phyloP scores from a whole-genome alignment of 2,329 filamentous ascomycete genomes.

The Hymenoscyphus salicellus region DNA sequence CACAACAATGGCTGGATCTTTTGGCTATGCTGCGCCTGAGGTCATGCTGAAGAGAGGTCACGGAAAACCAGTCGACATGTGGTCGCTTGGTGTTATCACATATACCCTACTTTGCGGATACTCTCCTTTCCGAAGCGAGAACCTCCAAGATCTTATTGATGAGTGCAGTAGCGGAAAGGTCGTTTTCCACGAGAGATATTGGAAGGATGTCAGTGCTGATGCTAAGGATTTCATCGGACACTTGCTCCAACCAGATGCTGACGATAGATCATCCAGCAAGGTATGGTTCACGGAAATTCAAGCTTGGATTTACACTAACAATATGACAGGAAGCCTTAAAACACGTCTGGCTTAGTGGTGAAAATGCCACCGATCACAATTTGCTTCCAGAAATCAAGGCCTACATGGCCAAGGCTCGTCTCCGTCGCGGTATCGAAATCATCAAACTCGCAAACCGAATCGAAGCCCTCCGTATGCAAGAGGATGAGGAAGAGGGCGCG shows the following conservation, averaged over 20 bases:
- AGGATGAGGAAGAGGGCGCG: slow-evolving; percentile 79
- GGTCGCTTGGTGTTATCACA: slow-evolving; percentile 97
- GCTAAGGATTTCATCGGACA: slow-evolving; percentile 90
- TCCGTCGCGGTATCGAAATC: slow-evolving; percentile 90
- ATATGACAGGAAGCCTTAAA: slow-evolving; percentile 65
- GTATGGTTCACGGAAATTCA: slow-evolving; percentile 42
- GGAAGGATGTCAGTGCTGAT: slow-evolving; percentile 93
- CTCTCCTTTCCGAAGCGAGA: slow-evolving; percentile 95
- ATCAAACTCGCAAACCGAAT: slow-evolving; percentile 96
- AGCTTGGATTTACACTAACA: slow-evolving; percentile 17
- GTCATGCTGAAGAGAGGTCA: slow-evolving; percentile 98
- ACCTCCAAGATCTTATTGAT: slow-evolving; percentile 85
- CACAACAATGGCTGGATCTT: slow-evolving; percentile 97
- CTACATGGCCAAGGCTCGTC: slow-evolving; percentile 85
- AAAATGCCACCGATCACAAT: slow-evolving; percentile 92
- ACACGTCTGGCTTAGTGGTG: slow-evolving; percentile 86
- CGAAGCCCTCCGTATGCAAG: slow-evolving; percentile 87
- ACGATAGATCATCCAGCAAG: slow-evolving; percentile 73
- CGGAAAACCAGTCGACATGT: slow-evolving; percentile 98
- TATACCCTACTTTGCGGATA: slow-evolving; percentile 98
- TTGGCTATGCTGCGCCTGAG: slow-evolving; percentile 95
- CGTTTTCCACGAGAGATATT: slow-evolving; percentile 96
- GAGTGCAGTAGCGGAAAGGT: slow-evolving; percentile 83
- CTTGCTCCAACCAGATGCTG: slow-evolving; percentile 75
- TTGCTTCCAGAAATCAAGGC: slow-evolving; percentile 94